Evolutionary conservation across 371 early-diverging fungal genomes (phyloP).

Genomic region (Rhizopus microsporus): DNA sequence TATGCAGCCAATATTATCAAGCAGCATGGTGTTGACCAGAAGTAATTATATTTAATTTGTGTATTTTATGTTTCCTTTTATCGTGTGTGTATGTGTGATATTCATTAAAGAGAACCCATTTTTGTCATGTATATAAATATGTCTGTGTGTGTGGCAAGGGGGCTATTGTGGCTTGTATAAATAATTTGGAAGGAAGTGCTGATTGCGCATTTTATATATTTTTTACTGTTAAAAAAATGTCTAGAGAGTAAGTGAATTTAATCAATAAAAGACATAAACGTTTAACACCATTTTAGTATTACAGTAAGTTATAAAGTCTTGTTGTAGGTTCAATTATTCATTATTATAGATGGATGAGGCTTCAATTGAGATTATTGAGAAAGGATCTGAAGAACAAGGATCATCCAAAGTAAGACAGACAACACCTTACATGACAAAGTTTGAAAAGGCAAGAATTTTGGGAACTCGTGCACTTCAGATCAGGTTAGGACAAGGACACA

Average conservation of each 20-base stretch:
- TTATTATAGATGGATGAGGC: neutral
- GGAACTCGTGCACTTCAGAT: constrained; percentile 91
- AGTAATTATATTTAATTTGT: constrained; percentile 4
- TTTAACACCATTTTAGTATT: neutral
- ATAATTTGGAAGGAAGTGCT: too few species aligned
- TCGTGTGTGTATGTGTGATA: constrained; percentile 60
- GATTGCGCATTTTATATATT: too few species aligned
- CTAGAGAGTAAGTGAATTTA: too few species aligned
- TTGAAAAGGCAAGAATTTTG: constrained; percentile 97
- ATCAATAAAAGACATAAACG: too few species aligned
- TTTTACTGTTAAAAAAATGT: too few species aligned
- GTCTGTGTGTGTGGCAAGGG: too few species aligned
- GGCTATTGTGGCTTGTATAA: too few species aligned
- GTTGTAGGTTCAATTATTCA: too few species aligned
- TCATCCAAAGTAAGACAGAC: constrained; percentile 67
- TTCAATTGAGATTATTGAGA: neutral
- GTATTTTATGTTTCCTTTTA: constrained; percentile 29
- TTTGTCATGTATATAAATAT: too few species aligned
- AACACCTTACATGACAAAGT: constrained; percentile 99
- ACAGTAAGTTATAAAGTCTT: neutral
- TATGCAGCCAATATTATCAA: constrained; percentile 88
- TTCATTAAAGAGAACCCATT: too few species aligned
- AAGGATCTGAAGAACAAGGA: neutral
- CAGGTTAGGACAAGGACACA: constrained; percentile 41
- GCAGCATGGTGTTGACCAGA: constrained; percentile 66